Conservation (phyloP, 208 protist genomes). For the Acanthamoeba triangularis region DNA sequence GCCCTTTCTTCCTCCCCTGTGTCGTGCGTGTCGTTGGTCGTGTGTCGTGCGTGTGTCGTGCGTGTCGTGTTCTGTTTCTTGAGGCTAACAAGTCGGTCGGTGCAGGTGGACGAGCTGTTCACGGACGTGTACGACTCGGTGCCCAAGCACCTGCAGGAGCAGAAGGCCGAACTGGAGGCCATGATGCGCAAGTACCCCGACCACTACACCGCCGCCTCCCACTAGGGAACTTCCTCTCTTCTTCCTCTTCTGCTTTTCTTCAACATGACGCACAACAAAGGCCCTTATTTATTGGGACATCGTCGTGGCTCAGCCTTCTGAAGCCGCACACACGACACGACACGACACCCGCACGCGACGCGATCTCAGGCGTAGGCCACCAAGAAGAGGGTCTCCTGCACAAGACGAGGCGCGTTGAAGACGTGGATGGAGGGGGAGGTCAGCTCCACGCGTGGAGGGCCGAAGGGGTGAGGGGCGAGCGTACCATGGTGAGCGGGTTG, state of each 20-base stretch:
- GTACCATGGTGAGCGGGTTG: neutral
- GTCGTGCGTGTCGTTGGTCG: too few relatives aligned
- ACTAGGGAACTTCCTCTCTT: too few relatives aligned
- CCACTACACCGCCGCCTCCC: conserved; percentile 79
- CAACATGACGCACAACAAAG: too few relatives aligned
- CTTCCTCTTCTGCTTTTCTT: too few relatives aligned
- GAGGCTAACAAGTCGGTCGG: neutral
- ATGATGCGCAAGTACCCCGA: conserved; percentile 88
- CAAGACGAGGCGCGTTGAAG: neutral
- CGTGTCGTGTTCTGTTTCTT: too few relatives aligned
- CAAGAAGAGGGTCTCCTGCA: neutral
- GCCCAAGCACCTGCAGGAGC: conserved; percentile 83
- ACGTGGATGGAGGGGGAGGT: neutral
- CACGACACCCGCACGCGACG: too few relatives aligned
- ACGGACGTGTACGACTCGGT: conserved; percentile 90
- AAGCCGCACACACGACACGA: too few relatives aligned
- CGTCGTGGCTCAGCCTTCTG: too few relatives aligned
- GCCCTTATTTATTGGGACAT: too few relatives aligned
- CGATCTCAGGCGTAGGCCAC: neutral
- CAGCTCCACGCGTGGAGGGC: neutral
- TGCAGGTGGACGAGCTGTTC: conserved; percentile 83
- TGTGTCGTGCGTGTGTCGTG: too few relatives aligned
- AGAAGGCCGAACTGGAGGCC: conserved; percentile 87
- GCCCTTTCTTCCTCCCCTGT: neutral
- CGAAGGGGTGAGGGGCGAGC: neutral